These are phyloP conservation scores for Staphylotrichum tortipilum DNA, from an alignment of 495 filamentous ascomycete species.

Conservation along the genomic window DNA sequence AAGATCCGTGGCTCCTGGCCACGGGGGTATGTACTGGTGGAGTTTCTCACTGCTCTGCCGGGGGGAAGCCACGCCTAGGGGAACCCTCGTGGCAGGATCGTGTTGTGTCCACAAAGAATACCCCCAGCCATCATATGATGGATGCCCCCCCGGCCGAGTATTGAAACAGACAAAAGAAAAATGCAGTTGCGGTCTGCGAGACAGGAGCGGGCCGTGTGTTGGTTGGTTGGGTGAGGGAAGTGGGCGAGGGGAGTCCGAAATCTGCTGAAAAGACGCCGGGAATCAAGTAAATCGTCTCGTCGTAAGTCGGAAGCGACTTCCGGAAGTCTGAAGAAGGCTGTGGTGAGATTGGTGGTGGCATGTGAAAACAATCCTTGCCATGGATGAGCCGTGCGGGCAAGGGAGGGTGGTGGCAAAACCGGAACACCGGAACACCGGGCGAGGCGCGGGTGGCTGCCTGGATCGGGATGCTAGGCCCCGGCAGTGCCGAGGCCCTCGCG, in stretches of 20 bases:
- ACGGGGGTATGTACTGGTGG: background rate
- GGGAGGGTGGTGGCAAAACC: background rate
- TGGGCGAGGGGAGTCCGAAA: conserved; percentile 6
- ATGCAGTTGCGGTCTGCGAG: background rate
- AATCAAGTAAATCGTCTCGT: conserved; percentile 19
- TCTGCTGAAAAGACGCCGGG: conserved; percentile 10
- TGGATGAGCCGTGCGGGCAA: no score
- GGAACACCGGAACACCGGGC: background rate
- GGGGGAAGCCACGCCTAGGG: no score
- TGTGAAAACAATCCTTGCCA: no score
- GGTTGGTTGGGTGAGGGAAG: no score
- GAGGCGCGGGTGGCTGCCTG: no score
- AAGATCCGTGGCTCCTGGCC: background rate
- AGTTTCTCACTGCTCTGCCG: background rate
- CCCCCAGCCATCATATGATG: no score
- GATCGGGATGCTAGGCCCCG: no score
- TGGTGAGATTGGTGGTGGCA: no score
- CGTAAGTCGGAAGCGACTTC: conserved; percentile 12
- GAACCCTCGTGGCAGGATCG: no score
- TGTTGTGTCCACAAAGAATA: no score
- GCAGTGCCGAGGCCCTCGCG: no score
- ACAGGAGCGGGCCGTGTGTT: no score
- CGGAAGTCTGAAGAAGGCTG: background rate
- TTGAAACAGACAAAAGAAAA: conserved; percentile 12
- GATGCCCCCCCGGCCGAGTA: background rate